Percentiles rank a stretch among this genome's conserved stretches.
Evolutionary conservation across 1,284 basidiomycete species (phyloP).

Genomic region (Ceratobasidium sp.): DNA sequence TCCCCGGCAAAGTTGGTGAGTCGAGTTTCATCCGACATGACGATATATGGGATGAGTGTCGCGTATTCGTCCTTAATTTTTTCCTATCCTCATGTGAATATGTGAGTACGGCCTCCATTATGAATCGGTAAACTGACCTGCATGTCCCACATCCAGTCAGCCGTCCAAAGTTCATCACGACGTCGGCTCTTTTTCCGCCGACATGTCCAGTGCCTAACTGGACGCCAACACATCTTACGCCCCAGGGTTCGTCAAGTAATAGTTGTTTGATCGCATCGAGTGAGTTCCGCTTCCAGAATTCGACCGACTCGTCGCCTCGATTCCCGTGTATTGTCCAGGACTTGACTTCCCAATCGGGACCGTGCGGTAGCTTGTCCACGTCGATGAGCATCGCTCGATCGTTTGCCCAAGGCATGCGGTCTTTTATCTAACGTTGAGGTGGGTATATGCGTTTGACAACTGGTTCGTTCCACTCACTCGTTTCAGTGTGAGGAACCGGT

Average conservation of each 20-base stretch:
- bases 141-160: conserved; percentile 35
- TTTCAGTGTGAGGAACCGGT: background rate
- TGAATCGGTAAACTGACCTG: background rate
- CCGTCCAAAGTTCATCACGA: conserved; percentile 37
- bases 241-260: conserved; percentile 30
- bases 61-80: conserved; percentile 1
- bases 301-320: conserved; percentile 43
- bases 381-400: background rate
- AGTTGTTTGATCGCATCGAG: conserved; percentile 49
- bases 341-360: background rate
- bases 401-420: background rate
- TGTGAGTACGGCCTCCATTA: background rate
- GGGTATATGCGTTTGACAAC: background rate
- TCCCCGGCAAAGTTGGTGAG: conserved; percentile 34
- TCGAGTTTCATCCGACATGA: conserved; percentile 39
- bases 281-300: conserved; percentile 50
- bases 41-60: conserved; percentile 23
- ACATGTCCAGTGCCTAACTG: background rate
- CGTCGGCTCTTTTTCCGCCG: background rate
- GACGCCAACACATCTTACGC: conserved; percentile 16
- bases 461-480: background rate
- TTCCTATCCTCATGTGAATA: conserved; percentile 31
- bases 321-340: conserved; percentile 41
- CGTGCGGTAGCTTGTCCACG: conserved; percentile 9
- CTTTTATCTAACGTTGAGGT: background rate